These are phyloP conservation scores for Theobroma grandiflorum DNA, from an alignment of 441 rosid species.

Conservation along the genomic window DNA sequence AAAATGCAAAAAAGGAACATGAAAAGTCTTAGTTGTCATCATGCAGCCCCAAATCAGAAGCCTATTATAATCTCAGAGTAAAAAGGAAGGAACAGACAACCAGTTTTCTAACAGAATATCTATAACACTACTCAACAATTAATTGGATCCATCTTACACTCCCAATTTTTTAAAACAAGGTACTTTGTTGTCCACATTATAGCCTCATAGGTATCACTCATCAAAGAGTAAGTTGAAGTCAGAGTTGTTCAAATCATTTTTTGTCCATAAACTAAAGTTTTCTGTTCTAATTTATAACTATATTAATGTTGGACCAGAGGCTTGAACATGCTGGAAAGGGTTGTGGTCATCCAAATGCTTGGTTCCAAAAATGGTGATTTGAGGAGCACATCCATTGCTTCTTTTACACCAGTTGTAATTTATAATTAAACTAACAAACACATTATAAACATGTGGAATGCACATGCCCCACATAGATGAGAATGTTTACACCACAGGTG, in stretches of 20 bases:
- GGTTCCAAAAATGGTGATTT: neutral
- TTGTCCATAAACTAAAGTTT: conserved; percentile 1
- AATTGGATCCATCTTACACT: neutral
- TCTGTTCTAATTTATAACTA: neutral
- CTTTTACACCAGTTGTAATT: neutral
- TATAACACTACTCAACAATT: no score
- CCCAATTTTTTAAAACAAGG: neutral
- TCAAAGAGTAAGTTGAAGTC: conserved; percentile 9
- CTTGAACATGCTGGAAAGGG: neutral
- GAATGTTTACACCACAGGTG: neutral
- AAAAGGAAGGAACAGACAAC: no score
- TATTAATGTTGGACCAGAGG: conserved; percentile 9
- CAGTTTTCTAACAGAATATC: no score
- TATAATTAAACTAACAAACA: neutral
- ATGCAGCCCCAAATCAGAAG: conserved; percentile 7
- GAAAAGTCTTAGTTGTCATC: neutral
- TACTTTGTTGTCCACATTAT: conserved; percentile 6
- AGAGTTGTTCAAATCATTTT: neutral
- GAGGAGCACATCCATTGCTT: neutral
- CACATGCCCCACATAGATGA: neutral
- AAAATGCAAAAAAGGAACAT: neutral
- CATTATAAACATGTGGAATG: neutral
- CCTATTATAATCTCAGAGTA: neutral
- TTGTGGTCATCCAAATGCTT: conserved; percentile 8
- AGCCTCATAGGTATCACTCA: neutral